A percentile compares a stretch with the other conserved stretches of the same genome.
Evolutionary conservation across 768 basidiomycete genomes (phyloP).

Genomic region (Lactifluus piperatus): DNA sequence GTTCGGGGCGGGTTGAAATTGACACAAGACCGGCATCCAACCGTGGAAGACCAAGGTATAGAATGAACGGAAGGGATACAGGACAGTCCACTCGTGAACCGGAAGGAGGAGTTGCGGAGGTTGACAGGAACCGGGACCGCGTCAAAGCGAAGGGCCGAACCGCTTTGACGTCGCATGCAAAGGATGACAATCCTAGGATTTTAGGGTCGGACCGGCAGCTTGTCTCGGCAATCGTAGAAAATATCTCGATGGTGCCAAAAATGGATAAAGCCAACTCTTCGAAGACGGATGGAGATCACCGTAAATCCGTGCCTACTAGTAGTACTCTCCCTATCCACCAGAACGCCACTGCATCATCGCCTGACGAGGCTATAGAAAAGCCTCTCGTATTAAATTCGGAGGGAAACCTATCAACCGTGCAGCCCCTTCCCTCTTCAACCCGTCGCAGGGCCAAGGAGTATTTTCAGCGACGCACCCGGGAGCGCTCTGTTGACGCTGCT

Average conservation of each 20-base stretch:
- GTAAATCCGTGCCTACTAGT: background rate
- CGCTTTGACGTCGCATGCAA: background rate
- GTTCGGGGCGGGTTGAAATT: background rate
- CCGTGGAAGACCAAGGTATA: background rate
- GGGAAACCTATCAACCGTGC: background rate
- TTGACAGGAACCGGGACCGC: background rate
- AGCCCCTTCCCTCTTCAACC: slow-evolving; percentile 8
- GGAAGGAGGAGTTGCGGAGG: background rate
- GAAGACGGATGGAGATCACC: background rate
- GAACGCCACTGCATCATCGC: background rate
- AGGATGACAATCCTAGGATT: background rate
- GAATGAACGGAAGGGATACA: background rate
- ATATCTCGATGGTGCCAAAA: background rate
- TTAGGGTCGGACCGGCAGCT: background rate
- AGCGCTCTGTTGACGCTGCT: slow-evolving; percentile 12
- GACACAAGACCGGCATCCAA: background rate
- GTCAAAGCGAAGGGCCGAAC: background rate
- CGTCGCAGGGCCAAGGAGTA: slow-evolving; percentile 18
- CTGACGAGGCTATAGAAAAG: background rate
- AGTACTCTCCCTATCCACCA: background rate
- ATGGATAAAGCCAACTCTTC: background rate
- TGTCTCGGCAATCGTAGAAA: background rate
- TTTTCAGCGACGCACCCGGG: slow-evolving; percentile 16
- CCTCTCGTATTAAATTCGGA: background rate
- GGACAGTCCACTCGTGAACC: background rate